Evolutionary conservation across 2,329 filamentous ascomycete species (phyloP), one percentile per base, ranked within the genome.

Genomic region (Aspergillus thermomutatus): DNA sequence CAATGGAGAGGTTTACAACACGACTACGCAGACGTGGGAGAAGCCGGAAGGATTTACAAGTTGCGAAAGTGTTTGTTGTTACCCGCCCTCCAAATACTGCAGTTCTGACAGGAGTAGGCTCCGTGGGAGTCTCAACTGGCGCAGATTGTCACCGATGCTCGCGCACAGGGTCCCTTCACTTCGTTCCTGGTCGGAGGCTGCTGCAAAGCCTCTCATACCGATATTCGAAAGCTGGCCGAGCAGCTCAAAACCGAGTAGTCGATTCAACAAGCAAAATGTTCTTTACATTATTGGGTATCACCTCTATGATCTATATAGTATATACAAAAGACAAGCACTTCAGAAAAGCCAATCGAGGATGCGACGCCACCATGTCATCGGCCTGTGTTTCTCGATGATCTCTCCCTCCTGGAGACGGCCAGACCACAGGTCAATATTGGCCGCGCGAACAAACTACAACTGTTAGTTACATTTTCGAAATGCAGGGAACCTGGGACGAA

Each of bases 1-100:
- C 1, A 86, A 85, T 49, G 85, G 85, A 0, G 84, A 88, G 70
- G 79, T 86, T 0, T 89, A 89, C 71, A 83, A 89, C 68, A 87
- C 86, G 1, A 73, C 71, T 0, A 86, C 83, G 6, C 82, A 87
- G 65, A 75, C 72, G 52, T 90, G 87, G 87, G 82, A 69, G 60
- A 71, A 65, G 56, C 58, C 55, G 2, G 56, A 55, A 11, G 55
- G 43, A 37, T 48, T 43, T 55, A 64, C 66, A 57, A 58, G 54
- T 45, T 62, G 10, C 53, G 61, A 64, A 53, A 52, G 46, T 31
- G 65, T 68, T 43, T 48, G 58, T 52, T 31, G 10, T 7, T 4
- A 10, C 41, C 26, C 9, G 8, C 1, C 47, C n/a, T 23, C 21
- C 11, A 0, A 27, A 41, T 11, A 37, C 17, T 14, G 26, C 40